These are phyloP conservation scores for Nakazawaea populi DNA, from an alignment of 805 yeast species.

Conservation along the genomic window DNA sequence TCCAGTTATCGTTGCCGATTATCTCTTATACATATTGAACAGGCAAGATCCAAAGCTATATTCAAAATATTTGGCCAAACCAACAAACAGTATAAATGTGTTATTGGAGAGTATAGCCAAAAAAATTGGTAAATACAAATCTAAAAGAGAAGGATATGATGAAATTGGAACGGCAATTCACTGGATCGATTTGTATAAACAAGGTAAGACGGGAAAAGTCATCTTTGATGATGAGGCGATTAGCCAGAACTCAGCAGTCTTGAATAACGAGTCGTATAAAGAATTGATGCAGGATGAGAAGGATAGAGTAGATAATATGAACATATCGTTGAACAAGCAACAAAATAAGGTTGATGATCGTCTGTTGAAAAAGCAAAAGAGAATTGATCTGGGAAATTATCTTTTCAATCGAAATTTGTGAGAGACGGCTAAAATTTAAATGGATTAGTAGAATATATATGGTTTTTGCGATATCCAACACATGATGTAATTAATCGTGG, in stretches of 20 bases:
- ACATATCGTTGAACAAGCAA: not conserved
- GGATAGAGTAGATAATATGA: constrained; percentile 12
- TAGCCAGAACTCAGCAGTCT: constrained; percentile 4
- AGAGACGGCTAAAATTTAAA: not conserved
- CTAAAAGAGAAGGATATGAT: constrained; percentile 33
- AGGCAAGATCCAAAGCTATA: constrained; percentile 45
- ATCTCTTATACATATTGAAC: constrained; percentile 68
- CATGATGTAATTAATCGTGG: too few species aligned
- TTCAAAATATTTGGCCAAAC: constrained; percentile 41
- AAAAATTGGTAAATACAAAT: constrained; percentile 22
- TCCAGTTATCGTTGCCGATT: constrained; percentile 84
- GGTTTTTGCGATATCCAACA: too few species aligned
- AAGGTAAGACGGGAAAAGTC: constrained; percentile 38
- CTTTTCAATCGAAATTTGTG: constrained; percentile 2
- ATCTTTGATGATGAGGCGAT: constrained; percentile 24
- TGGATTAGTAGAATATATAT: too few species aligned
- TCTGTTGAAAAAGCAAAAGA: not conserved
- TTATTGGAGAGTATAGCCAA: constrained; percentile 46
- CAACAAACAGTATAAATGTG: constrained; percentile 67
- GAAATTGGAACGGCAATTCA: constrained; percentile 57
- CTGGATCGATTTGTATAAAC: constrained; percentile 58
- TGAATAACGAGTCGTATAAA: constrained; percentile 10
- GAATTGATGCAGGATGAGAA: constrained; percentile 12
- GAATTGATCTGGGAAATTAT: constrained; percentile 4
- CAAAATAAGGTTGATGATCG: not conserved